These are phyloP conservation scores for Termitomyces sp. DNA, from an alignment of 768 basidiomycete species.

Conservation along the genomic window DNA sequence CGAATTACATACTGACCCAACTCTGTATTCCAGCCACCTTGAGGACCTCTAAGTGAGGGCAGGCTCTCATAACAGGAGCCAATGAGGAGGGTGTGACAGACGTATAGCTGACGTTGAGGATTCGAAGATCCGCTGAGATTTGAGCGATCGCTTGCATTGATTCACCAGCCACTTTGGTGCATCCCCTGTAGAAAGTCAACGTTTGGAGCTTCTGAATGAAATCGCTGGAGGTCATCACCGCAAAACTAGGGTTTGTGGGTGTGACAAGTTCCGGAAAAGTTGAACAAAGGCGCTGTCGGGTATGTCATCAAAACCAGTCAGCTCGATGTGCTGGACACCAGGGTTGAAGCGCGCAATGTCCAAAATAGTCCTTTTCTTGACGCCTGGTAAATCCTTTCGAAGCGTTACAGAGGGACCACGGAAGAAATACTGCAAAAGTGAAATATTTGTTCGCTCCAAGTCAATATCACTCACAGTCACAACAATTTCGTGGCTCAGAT, in stretches of 20 bases:
- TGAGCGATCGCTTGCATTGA: constrained; percentile 39
- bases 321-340: constrained; percentile 40
- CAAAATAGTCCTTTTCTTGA: constrained; percentile 43
- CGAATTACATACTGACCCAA: constrained; percentile 39
- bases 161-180: constrained; percentile 48
- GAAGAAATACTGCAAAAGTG: constrained; percentile 45
- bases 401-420: constrained; percentile 47
- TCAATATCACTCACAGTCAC: constrained; percentile 35
- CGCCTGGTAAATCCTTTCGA: constrained; percentile 45
- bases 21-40: constrained; percentile 60
- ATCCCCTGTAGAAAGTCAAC: constrained; percentile 39
- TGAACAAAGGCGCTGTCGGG: constrained; percentile 47
- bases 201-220: background rate
- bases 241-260: constrained; percentile 44
- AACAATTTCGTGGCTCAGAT: constrained; percentile 52
- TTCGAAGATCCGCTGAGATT: constrained; percentile 36
- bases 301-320: constrained; percentile 49
- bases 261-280: constrained; percentile 38
- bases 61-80: constrained; percentile 33
- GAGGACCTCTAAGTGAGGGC: constrained; percentile 40
- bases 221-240: constrained; percentile 32
- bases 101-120: constrained; percentile 60
- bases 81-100: constrained; percentile 45
- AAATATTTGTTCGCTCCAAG: background rate
- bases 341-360: constrained; percentile 34